A percentile compares a stretch with the other conserved stretches of the same genome.
Conservation (phyloP, 2,329 filamentous ascomycete genomes). For the Keithomyces neogunnii region DNA sequence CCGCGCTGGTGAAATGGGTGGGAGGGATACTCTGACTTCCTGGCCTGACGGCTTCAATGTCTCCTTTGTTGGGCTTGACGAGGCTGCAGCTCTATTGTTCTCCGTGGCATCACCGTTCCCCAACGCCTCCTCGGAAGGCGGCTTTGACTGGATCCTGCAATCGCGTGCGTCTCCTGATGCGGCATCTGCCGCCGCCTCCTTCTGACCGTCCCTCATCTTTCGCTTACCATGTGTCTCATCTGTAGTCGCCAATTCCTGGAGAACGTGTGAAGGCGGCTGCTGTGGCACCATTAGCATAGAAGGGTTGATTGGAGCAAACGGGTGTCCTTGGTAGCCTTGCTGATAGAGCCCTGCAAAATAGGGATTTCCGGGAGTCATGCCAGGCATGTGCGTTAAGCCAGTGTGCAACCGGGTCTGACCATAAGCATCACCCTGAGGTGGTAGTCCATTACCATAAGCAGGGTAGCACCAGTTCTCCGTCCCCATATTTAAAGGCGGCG, state of each 20-base stretch:
- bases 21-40: constrained; percentile 15
- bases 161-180: constrained; percentile 1
- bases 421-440: too few relatives aligned
- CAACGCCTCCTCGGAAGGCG: constrained; percentile 18
- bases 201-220: not conserved
- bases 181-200: not conserved
- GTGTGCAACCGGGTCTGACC: too few relatives aligned
- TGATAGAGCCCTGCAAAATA: not conserved
- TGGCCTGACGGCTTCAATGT: not conserved
- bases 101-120: constrained; percentile 4
- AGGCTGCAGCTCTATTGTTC: constrained; percentile 1
- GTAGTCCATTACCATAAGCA: too few relatives aligned
- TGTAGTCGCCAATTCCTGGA: not conserved
- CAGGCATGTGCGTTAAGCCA: too few relatives aligned
- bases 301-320: not conserved
- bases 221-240: too few relatives aligned
- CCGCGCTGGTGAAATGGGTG: constrained; percentile 1
- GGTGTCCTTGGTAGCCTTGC: not conserved
- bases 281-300: not conserved
- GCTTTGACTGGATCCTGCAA: constrained; percentile 18
- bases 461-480: too few relatives aligned
- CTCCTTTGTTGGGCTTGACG: constrained; percentile 5
- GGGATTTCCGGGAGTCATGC: too few relatives aligned
- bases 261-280: not conserved
- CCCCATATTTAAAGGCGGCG: too few relatives aligned